phyloP scores from a whole-genome alignment of 257 asterid species.

The Misopates orontium region DNA sequence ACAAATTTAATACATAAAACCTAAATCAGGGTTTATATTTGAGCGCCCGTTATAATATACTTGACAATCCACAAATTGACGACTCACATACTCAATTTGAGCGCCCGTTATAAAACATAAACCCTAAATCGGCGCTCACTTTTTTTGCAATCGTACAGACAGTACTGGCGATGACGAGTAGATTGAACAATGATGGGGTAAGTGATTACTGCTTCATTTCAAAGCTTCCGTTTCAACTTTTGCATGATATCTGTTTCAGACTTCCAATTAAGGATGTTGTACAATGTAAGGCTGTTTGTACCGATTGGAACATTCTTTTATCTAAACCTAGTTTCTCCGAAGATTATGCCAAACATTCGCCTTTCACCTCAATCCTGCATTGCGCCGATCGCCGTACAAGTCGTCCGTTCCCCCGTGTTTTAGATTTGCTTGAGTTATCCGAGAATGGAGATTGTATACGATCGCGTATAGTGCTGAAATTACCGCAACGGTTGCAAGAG shows the following conservation, averaged over 20 bases:
- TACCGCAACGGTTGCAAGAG: not conserved
- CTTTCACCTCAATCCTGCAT: not conserved
- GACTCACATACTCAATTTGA: too few species aligned
- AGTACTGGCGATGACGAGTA: too few species aligned
- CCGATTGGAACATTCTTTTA: not conserved
- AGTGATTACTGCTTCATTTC: slow-evolving; percentile 1
- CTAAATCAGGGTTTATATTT: too few species aligned
- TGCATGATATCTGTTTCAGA: not conserved
- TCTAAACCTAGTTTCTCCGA: slow-evolving; percentile 12
- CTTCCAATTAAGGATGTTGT: not conserved
- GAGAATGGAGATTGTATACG: not conserved
- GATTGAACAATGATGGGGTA: not conserved
- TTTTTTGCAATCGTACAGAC: too few species aligned
- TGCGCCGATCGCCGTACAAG: not conserved
- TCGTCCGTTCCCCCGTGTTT: not conserved
- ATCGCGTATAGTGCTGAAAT: not conserved
- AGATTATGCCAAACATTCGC: not conserved
- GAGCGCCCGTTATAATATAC: too few species aligned
- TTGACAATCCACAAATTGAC: too few species aligned
- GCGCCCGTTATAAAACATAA: too few species aligned
- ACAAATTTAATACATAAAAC: too few species aligned
- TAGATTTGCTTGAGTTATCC: slow-evolving; percentile 19
- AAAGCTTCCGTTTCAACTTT: not conserved
- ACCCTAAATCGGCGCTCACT: too few species aligned
- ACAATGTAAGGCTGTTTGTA: slow-evolving; percentile 11